A percentile compares a stretch with the other conserved stretches of the same genome.
Conservation (phyloP, 768 basidiomycete species). For the Pleurotus sapidus region DNA sequence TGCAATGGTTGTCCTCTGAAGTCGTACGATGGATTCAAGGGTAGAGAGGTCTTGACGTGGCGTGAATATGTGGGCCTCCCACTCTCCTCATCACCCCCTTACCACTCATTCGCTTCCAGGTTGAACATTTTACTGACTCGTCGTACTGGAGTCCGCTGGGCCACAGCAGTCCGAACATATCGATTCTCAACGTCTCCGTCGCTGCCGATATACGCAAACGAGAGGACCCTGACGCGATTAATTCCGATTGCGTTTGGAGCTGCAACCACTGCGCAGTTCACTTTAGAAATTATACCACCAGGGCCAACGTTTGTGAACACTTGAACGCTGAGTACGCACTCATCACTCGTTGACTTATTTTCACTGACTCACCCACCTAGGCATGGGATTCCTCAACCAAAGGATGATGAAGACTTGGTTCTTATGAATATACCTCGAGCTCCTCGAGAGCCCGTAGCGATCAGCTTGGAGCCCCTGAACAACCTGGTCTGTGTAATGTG, state of each 20-base stretch:
- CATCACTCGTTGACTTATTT: neutral
- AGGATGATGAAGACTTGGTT: neutral
- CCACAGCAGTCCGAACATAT: constrained; percentile 1
- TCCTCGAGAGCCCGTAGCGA: neutral
- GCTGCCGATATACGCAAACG: neutral
- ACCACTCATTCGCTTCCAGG: neutral
- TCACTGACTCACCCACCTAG: neutral
- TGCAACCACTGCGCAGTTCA: neutral
- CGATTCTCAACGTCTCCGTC: neutral
- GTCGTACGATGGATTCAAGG: neutral
- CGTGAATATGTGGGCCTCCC: neutral
- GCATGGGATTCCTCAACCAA: neutral
- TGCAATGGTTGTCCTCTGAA: constrained; percentile 4
- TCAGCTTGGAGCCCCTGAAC: constrained; percentile 1
- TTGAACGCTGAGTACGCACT: neutral
- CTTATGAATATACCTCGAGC: constrained; percentile 1
- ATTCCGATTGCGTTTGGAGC: constrained; percentile 2
- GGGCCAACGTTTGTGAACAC: neutral
- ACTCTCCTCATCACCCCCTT: neutral
- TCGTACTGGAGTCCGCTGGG: constrained; percentile 3
- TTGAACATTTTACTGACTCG: constrained; percentile 1
- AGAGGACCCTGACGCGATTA: neutral
- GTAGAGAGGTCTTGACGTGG: constrained; percentile 2
- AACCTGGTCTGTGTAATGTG: constrained; percentile 7
- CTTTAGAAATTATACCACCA: constrained; percentile 1